A percentile compares a stretch with the other conserved stretches of the same genome.
phyloP scores from a whole-genome alignment of 345 rosid species.

The Hibiscus mutabilis region DNA sequence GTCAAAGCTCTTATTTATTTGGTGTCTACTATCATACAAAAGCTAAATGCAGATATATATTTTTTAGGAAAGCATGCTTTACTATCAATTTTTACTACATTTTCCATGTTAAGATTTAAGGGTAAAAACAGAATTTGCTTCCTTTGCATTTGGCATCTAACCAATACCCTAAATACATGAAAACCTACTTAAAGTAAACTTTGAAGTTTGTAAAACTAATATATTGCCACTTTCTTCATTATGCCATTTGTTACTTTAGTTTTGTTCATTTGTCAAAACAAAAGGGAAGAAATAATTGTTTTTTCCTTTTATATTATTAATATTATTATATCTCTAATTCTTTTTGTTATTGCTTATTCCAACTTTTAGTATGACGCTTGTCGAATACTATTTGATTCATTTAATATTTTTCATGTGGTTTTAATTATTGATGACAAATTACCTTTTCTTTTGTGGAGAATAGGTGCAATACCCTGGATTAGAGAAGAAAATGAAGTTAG shows the following conservation, averaged over 20 bases:
- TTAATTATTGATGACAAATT: neutral
- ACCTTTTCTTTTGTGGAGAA: constrained; percentile 12
- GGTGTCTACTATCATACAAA: neutral
- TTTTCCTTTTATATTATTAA: neutral
- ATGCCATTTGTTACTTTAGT: neutral
- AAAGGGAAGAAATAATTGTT: neutral
- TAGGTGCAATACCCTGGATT: constrained; percentile 91
- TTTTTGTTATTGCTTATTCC: neutral
- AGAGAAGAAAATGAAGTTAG: constrained; percentile 62
- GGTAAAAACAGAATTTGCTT: neutral
- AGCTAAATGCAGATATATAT: neutral
- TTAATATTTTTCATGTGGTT: neutral
- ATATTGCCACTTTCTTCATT: neutral
- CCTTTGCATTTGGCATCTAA: neutral
- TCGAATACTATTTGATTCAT: neutral
- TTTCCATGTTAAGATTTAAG: neutral
- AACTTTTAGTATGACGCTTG: neutral
- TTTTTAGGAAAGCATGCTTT: neutral
- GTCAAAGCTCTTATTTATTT: neutral
- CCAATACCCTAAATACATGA: neutral
- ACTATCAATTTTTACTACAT: neutral
- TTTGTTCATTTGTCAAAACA: constrained; percentile 10
- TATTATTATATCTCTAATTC: neutral
- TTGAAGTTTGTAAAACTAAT: neutral
- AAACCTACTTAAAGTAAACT: neutral